These are phyloP conservation scores for Lumnitzera racemosa DNA, from an alignment of 345 rosid species.

Conservation along the genomic window DNA sequence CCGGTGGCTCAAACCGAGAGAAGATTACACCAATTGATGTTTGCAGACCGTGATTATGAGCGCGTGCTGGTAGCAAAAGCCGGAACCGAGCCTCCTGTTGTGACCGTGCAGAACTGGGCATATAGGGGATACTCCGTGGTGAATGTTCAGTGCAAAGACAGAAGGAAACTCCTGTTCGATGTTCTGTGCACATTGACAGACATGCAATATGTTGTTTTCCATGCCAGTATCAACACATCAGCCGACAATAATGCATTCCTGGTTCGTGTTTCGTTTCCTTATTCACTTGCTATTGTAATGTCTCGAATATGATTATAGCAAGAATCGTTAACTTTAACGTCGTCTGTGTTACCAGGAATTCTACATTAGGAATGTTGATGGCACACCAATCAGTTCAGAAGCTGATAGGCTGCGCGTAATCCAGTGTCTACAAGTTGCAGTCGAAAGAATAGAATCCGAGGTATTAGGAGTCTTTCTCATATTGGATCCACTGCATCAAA, in stretches of 20 bases:
- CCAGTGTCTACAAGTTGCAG: constrained; percentile 37
- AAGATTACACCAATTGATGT: constrained; percentile 49
- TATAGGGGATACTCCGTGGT: constrained; percentile 38
- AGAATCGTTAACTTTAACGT: not conserved
- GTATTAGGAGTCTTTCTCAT: constrained; percentile 7
- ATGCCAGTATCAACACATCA: constrained; percentile 30
- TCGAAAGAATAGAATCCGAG: constrained; percentile 39
- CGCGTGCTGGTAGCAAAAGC: constrained; percentile 16
- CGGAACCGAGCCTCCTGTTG: constrained; percentile 20
- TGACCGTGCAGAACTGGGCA: constrained; percentile 38
- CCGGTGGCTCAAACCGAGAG: constrained; percentile 40
- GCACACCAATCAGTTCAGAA: constrained; percentile 43
- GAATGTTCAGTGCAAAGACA: constrained; percentile 39
- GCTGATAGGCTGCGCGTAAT: constrained; percentile 43
- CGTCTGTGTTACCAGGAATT: constrained; percentile 25
- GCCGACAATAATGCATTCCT: constrained; percentile 23
- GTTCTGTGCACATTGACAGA: constrained; percentile 46
- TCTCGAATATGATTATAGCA: not conserved
- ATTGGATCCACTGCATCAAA: too few relatives aligned
- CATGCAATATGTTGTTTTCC: constrained; percentile 41
- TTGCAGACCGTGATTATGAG: constrained; percentile 40
- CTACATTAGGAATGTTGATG: constrained; percentile 31
- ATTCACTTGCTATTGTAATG: too few relatives aligned
- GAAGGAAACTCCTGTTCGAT: constrained; percentile 38
- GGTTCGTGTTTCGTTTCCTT: constrained; percentile 12